Base-by-base conservation (phyloP, 441 rosid species). In the Cnidoscolus chayamansa region DNA sequence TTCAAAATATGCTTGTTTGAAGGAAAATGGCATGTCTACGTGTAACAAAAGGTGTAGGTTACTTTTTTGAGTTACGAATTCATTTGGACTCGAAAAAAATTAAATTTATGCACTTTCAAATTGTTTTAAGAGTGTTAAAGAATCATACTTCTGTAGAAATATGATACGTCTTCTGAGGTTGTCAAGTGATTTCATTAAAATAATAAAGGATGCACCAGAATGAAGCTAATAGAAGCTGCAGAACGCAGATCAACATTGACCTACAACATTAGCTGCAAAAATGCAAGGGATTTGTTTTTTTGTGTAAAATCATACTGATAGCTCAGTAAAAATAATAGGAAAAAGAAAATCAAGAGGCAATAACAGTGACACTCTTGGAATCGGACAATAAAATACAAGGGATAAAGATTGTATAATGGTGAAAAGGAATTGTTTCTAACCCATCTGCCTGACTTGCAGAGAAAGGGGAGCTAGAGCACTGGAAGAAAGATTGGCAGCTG, bases 381-480 rank as follows among this genome's bases (percentile, higher is more conserved):
- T 25, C 25, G 45, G 13, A 51, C 2, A 63, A 15, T 13, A 1
- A 16, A 25, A 4, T 10, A 17, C 4, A 40, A 40, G 7, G 6
- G 7, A 5, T 49, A 50, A 49, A 1, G 32, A 13, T 17, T 30
- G 19, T 13, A 10, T 10, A 31, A 58, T 30, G 4, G 56, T 10
- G 2, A 15, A 19, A 61, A 61, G 20, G 3, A 51, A 67, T 11
- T n/a, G 60, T 68, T 16, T 15, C n/a, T 57, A 13, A 49, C 13
- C 2, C 11, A 4, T 47, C 3, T 63, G 47, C 56, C 47, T 25
- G 25, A 48, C 56, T 63, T 87, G 90, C 94, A 93, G 99, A 82
- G 97, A 95, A 86, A 88, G 97, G 77, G 99, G 99, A 47, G 98
- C 97, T 16, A 86, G 97, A 67, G 98, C 98, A 10, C 80, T 95